Conservation (phyloP, 495 filamentous ascomycete genomes). For the Oidiodendron maius region DNA sequence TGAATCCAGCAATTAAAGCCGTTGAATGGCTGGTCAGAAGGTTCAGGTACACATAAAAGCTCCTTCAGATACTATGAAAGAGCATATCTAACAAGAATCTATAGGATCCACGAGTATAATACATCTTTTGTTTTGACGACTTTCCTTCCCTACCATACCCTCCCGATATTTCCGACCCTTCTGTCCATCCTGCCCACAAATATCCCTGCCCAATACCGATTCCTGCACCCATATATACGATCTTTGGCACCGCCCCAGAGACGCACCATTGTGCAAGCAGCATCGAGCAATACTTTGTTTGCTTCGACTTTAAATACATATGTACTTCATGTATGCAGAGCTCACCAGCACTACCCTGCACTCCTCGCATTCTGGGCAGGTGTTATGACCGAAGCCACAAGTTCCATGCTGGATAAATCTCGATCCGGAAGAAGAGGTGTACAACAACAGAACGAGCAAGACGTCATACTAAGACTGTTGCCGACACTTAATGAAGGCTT, state of each 20-base stretch:
- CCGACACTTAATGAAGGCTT: conserved; percentile 73
- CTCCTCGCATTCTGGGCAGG: conserved; percentile 85
- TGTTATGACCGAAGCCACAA: conserved; percentile 72
- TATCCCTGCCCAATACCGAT: conserved; percentile 69
- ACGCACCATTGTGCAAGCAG: conserved; percentile 72
- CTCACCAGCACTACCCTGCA: conserved; percentile 64
- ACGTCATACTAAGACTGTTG: conserved; percentile 66
- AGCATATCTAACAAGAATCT: not conserved
- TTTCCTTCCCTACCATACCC: conserved; percentile 86
- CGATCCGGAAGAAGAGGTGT: conserved; percentile 62
- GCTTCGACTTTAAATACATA: conserved; percentile 68
- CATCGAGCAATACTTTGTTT: conserved; percentile 64
- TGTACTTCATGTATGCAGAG: conserved; percentile 59
- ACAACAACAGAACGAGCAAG: conserved; percentile 69
- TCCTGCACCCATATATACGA: conserved; percentile 76
- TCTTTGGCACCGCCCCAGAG: conserved; percentile 69
- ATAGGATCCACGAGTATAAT: conserved; percentile 85
- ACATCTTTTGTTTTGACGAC: conserved; percentile 72
- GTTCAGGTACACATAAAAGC: conserved; percentile 60
- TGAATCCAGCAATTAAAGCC: conserved; percentile 82
- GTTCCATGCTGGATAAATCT: conserved; percentile 68
- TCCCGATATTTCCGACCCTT: conserved; percentile 72
- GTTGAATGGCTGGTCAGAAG: conserved; percentile 91
- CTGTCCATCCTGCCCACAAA: conserved; percentile 73
- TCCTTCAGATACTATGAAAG: not conserved